phyloP scores from a whole-genome alignment of 768 basidiomycete genomes.

The Lactifluus hygrophoroides region DNA sequence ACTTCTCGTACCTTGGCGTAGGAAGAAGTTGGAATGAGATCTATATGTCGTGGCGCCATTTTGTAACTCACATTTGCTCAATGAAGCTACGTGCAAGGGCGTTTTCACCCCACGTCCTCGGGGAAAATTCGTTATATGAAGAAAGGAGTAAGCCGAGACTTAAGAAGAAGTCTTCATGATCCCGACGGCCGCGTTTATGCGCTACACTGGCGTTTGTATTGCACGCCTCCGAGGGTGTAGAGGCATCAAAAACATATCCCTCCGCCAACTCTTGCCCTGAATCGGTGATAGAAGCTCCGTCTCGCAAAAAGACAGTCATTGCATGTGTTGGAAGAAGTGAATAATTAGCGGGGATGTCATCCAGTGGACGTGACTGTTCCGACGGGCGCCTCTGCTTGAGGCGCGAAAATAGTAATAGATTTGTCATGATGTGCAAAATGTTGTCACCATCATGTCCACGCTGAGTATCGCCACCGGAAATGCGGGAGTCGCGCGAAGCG shows the following conservation, averaged over 20 bases:
- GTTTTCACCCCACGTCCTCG: slow-evolving; percentile 12
- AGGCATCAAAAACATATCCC: slow-evolving; percentile 15
- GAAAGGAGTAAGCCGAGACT: slow-evolving; percentile 16
- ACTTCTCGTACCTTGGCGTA: slow-evolving; percentile 34
- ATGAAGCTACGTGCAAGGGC: slow-evolving; percentile 15
- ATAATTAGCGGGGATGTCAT: slow-evolving; percentile 55
- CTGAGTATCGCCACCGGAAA: slow-evolving; percentile 32
- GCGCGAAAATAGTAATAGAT: slow-evolving; percentile 54
- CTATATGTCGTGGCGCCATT: not conserved
- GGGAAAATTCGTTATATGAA: not conserved
- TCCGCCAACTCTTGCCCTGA: slow-evolving; percentile 16
- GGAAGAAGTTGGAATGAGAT: not conserved
- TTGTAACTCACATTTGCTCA: slow-evolving; percentile 24
- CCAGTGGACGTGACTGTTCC: slow-evolving; percentile 32
- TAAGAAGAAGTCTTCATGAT: slow-evolving; percentile 19
- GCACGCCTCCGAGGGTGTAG: slow-evolving; percentile 11
- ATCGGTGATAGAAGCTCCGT: slow-evolving; percentile 12
- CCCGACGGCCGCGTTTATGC: slow-evolving; percentile 4
- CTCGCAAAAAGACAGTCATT: slow-evolving; percentile 24
- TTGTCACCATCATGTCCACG: slow-evolving; percentile 45
- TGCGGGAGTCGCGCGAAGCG: slow-evolving; percentile 48
- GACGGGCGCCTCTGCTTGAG: slow-evolving; percentile 39
- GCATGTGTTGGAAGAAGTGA: slow-evolving; percentile 33
- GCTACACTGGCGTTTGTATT: slow-evolving; percentile 17
- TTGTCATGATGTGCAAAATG: slow-evolving; percentile 71